Base-by-base conservation (phyloP, 2,329 filamentous ascomycete species). In the Epichloe glyceriae region DNA sequence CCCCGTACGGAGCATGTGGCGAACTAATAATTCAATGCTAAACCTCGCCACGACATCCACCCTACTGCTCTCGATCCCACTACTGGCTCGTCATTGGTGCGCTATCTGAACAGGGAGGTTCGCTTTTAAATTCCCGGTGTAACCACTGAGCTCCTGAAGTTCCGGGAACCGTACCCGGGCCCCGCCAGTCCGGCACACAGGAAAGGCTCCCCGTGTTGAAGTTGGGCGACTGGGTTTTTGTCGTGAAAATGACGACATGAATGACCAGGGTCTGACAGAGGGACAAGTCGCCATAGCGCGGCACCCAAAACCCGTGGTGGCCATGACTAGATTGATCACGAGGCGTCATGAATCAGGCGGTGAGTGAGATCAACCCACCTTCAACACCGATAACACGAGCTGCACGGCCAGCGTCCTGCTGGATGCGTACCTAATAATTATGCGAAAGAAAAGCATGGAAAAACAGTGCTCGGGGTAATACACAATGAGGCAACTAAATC, bases 91-190 rank as follows among this genome's bases (percentile, higher is more conserved):
- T 20, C 7, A 40, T 41, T 34, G 17, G 7, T 35, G 30, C 33
- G 47, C 26, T 38, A 38, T 26, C 40, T 33, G 11, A 30, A 14
- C 19, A 5, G 7, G 34, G 33, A 38, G 15, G 17, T 10, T 49
- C 14, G 30, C 33, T 44, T 44, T 44, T 44, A 34, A 50, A 50
- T 50, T 46, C 19, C 22, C 22, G 42, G 48, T 34, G 44, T 34
- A 14, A 26, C 42, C 39, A 19, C 19, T 22, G 22, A 44, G 40
- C 47, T 40, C 22, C 17, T n/a, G 15, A 47, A n/a, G 40, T 26
- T 15, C 50, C 56, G 56, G 53, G 56, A 57, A 54, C 45, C 20
- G 53, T 53, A 51, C 54, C 54, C 56, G 54, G 50, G 37, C 20
- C 51, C 55, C 52, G 47, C 51, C 41, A 37, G 44, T 26, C 49